Percentiles rank a stretch among this genome's conserved stretches.
Evolutionary conservation across 1,284 basidiomycete genomes (phyloP).

Genomic region (Jaminaea rosea): DNA sequence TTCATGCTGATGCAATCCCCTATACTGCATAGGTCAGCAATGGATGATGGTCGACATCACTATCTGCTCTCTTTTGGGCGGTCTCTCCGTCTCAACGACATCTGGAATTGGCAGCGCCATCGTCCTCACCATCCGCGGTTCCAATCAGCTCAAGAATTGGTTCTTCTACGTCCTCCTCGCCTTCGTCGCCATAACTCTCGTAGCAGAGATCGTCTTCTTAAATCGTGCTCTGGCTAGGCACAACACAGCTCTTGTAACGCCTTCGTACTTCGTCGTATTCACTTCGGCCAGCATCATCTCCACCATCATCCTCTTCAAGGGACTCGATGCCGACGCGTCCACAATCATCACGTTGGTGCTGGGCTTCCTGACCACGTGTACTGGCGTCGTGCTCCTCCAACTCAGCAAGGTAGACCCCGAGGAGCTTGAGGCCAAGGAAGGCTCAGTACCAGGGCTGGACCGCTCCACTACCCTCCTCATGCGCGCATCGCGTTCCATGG

Average conservation of each 20-base stretch:
- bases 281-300: constrained; percentile 64
- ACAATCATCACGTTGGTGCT: constrained; percentile 67
- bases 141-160: constrained; percentile 66
- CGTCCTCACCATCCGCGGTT: constrained; percentile 71
- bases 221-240: constrained; percentile 93
- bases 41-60: constrained; percentile 81
- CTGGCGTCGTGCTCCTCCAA: constrained; percentile 88
- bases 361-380: constrained; percentile 72
- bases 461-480: constrained; percentile 38
- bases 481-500: constrained; percentile 30
- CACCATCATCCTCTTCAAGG: constrained; percentile 70
- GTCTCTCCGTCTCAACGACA: constrained; percentile 89
- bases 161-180: constrained; percentile 56
- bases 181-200: constrained; percentile 73
- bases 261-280: constrained; percentile 75
- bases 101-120: constrained; percentile 88
- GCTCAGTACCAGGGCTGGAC: constrained; percentile 23
- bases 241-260: constrained; percentile 87
- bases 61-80: constrained; percentile 84
- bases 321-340: constrained; percentile 63
- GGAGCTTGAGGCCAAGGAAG: constrained; percentile 29
- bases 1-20: no score
- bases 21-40: constrained; percentile 81
- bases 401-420: constrained; percentile 65
- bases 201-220: constrained; percentile 87